Evolutionary conservation across 306 rosid species (phyloP).

Genomic region (Sophora flavescens): DNA sequence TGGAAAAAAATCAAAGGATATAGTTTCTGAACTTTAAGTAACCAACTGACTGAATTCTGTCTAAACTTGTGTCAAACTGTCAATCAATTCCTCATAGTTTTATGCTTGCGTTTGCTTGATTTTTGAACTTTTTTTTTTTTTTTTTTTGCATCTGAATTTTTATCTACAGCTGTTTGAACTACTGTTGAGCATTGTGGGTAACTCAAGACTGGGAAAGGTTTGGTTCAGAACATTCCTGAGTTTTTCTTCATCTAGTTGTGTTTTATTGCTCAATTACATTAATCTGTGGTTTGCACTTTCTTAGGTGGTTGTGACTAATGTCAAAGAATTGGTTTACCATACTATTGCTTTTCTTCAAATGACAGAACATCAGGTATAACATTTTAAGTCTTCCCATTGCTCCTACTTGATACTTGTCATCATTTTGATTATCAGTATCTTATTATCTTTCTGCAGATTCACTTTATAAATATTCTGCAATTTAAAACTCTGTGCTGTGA

Average conservation of each 20-base stretch:
- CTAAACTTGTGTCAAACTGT: background rate
- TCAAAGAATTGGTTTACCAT: conserved; percentile 85
- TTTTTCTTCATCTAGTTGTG: conserved; percentile 27
- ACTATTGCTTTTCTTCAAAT: conserved; percentile 94
- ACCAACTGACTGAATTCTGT: conserved; percentile 26
- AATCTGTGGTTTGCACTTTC: conserved; percentile 30
- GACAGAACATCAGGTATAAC: conserved; percentile 82
- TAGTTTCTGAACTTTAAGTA: conserved; percentile 26
- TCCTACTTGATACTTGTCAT: conserved; percentile 16
- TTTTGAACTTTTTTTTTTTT: conserved; percentile 33
- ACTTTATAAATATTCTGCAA: conserved; percentile 1
- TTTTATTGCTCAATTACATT: conserved; percentile 37
- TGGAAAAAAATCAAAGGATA: background rate
- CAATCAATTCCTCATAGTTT: conserved; percentile 26
- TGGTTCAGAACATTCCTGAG: conserved; percentile 39
- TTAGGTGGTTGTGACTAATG: conserved; percentile 68
- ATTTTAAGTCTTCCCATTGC: conserved; percentile 32
- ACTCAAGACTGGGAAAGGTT: conserved; percentile 76
- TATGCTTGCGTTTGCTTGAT: conserved; percentile 31
- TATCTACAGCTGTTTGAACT: conserved; percentile 86
- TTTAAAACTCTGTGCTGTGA: conserved; percentile 22
- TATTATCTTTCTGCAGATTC: conserved; percentile 41
- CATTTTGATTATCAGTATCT: conserved; percentile 24
- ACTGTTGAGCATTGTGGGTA: conserved; percentile 82
- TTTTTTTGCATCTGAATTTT: conserved; percentile 40